Conservation (phyloP, 1,284 basidiomycete species). For the Sanghuangporus sanghuang region DNA sequence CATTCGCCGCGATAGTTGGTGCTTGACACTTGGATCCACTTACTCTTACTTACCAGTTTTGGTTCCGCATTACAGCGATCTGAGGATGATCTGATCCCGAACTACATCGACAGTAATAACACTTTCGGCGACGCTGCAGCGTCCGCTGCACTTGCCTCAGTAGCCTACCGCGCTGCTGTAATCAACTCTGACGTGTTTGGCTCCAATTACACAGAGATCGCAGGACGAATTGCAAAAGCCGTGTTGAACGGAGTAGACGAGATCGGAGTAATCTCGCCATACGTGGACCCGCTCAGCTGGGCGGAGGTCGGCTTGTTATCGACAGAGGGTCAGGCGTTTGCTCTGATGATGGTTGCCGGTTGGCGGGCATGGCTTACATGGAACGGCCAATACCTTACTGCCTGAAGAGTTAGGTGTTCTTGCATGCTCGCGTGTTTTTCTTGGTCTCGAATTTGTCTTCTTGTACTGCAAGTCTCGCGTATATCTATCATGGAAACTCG, state of each 20-base stretch:
- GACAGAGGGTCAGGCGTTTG: slow-evolving; percentile 47
- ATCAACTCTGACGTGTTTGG: slow-evolving; percentile 22
- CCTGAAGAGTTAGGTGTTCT: neutral
- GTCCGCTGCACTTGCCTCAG: slow-evolving; percentile 37
- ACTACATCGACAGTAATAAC: slow-evolving; percentile 29
- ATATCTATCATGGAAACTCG: too few species aligned
- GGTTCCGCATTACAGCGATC: slow-evolving; percentile 1
- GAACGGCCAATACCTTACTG: neutral
- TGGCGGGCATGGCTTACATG: slow-evolving; percentile 29
- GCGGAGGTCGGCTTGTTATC: slow-evolving; percentile 29
- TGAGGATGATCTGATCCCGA: slow-evolving; percentile 23
- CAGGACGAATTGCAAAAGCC: slow-evolving; percentile 21
- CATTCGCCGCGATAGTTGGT: slow-evolving; percentile 37
- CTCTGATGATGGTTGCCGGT: slow-evolving; percentile 41
- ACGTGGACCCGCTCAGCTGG: slow-evolving; percentile 42
- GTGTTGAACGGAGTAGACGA: slow-evolving; percentile 22
- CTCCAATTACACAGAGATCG: slow-evolving; percentile 23
- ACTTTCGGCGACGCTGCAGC: slow-evolving; percentile 41
- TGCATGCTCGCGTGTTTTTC: neutral
- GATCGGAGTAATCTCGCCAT: slow-evolving; percentile 35
- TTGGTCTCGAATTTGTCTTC: neutral
- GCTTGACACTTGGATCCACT: slow-evolving; percentile 26
- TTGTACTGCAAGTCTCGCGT: neutral
- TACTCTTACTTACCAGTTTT: neutral
- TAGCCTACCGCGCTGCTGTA: slow-evolving; percentile 36